Base-by-base conservation (phyloP, 78 protist species). In the Dictyostelium capitatum region DNA sequence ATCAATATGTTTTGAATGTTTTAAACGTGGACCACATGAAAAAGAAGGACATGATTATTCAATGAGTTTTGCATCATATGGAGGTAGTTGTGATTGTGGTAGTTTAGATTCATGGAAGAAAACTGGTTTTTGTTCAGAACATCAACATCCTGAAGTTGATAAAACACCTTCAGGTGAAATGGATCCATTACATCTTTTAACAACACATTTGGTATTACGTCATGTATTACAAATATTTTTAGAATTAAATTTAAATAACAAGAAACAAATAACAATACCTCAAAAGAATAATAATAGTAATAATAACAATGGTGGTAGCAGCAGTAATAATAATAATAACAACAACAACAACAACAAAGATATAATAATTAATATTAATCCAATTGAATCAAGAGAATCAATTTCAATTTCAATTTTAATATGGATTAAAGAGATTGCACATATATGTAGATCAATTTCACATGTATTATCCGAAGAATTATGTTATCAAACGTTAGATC, bases 21-120 rank as follows among this genome's bases (percentile, higher is more conserved):
- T 87, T 65, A 78, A 69, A 65, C 47, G 28, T 12, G 93, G 93
- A 19, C 93, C 93, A 64, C 93, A 87, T 50, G 93, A 87, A 64
- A 74, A 43, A n/a, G 93, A 87, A 15, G 78, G 78, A 14, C 93
- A 87, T 50, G 93, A 87, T 30, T 87, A 64, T 65, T 51, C 79
- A 12, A 87, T 74, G 30, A 87, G 84, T 77, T 87, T 87, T 77
- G 83, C 82, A 77, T 64, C 56, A 1, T 87, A 77, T 87, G 93
- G 93, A 2, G 93, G 93, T 14, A 51, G 73, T 64, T 87, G 93
- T 25, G 93, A 87, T 87, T 87, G 93, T 87, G 93, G 93, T 46
- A n/a, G 56, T 8, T 15, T 37, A 1, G 93, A 77, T 19, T 47
- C 78, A 46, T 87, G 93, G 93, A 87, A 87, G 41, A 70, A 69